Base-by-base conservation (phyloP, 371 early-diverging fungal species). In the Rhizopus sp. region DNA sequence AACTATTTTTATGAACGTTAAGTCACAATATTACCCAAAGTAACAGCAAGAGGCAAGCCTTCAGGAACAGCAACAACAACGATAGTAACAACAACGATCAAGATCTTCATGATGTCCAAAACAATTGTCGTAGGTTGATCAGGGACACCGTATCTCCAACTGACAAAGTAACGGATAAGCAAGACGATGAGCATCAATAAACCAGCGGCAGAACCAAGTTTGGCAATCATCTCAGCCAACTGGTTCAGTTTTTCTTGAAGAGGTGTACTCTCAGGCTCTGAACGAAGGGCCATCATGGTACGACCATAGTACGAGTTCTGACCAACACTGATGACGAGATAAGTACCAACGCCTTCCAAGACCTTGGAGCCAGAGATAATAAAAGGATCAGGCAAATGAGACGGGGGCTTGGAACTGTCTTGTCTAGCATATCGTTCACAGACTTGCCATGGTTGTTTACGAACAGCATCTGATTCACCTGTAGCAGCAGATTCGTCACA, bases 401-500 rank as follows among this genome's bases (percentile, higher is more conserved):
- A 3, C 6, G 53, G 13, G 5, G 62, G 57, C 13, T 13, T 13
- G 40, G 23, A 12, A 5, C 41, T 31, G 10, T 38, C 15, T 16
- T 53, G 17, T 30, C 42, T 32, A 10, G 23, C 10, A 37, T 57
- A 16, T 4, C 57, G 30, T 32, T 57, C 50, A 38, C 66, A 66
- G 10, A 32, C 50, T 7, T 33, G 48, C 68, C 68, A 72, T 8
- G 48, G 49, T 47, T 64, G 68, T 48, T 76, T 76, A 49, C 84
- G 85, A 45, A 94, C 77, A 0, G 89, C 80, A 52, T 93, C 89
- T 2, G 92, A 86, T 78, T 96, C 96, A 50, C 96, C 96, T 0
- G 95, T 95, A 7, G 93, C 89, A 17, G 92, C 86, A 31, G 89
- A 88, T 68, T 96, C 96, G 69, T 96, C 96, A 68, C 89, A 89